A percentile compares a stretch with the other conserved stretches of the same genome.
These are phyloP conservation scores for Bryoerythrophyllum caledonicum DNA, from an alignment of 225 moss, liverwort and hornwort genomes.

Conservation along the genomic window DNA sequence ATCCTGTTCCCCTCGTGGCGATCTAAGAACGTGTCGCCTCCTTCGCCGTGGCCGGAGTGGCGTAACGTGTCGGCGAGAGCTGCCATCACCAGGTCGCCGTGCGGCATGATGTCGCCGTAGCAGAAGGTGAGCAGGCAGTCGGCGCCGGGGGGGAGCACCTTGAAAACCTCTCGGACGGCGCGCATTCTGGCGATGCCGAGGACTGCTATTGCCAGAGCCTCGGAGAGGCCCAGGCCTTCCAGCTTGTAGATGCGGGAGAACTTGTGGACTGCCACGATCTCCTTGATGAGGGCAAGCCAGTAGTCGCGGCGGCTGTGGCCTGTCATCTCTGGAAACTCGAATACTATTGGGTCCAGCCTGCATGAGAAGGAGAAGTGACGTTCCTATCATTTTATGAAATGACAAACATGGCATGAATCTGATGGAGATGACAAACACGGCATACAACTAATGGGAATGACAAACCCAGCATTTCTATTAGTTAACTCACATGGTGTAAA, in stretches of 20 bases:
- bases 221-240: conserved; percentile 62
- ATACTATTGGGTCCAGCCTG: conserved; percentile 79
- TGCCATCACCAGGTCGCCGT: conserved; percentile 88
- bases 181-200: conserved; percentile 79
- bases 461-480: no score
- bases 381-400: conserved; percentile 1
- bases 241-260: conserved; percentile 69
- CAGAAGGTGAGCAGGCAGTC: conserved; percentile 85
- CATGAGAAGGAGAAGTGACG: conserved; percentile 14
- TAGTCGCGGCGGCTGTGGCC: conserved; percentile 87
- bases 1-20: conserved; percentile 55
- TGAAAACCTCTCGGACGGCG: conserved; percentile 76
- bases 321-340: conserved; percentile 84
- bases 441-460: no score
- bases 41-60: conserved; percentile 40
- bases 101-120: conserved; percentile 85
- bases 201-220: conserved; percentile 83
- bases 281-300: conserved; percentile 82
- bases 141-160: conserved; percentile 64
- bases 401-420: background rate
- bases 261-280: conserved; percentile 66
- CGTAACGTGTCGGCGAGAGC: conserved; percentile 77
- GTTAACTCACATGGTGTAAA: no score
- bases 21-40: conserved; percentile 50
- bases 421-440: no score